A percentile compares a stretch with the other conserved stretches of the same genome.
Evolutionary conservation across 352 stramenopile species (phyloP).

Genomic region (Phytophthora litchii): DNA sequence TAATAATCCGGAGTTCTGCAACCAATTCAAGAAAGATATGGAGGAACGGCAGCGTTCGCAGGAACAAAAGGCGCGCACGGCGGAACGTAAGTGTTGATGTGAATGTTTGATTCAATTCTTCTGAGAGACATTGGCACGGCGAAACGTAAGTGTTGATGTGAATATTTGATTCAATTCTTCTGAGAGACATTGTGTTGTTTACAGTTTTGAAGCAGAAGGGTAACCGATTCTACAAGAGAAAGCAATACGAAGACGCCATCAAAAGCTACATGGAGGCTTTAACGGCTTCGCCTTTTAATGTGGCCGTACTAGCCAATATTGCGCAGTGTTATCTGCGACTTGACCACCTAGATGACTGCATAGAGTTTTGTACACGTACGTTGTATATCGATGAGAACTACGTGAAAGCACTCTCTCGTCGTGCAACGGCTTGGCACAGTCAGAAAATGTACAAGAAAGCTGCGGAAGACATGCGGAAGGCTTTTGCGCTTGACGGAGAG

Average conservation of each 20-base stretch:
- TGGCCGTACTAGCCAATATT: conserved; percentile 73
- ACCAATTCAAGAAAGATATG: conserved; percentile 79
- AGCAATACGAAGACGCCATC: conserved; percentile 61
- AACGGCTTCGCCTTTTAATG: conserved; percentile 56
- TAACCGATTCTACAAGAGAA: conserved; percentile 67
- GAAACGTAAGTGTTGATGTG: conserved; percentile 45
- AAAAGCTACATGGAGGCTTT: conserved; percentile 76
- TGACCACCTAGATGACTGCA: conserved; percentile 53
- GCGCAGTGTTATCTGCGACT: conserved; percentile 65
- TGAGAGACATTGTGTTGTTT: background rate
- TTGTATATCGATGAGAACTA: conserved; percentile 61
- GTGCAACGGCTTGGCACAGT: conserved; percentile 54
- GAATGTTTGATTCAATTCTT: conserved; percentile 4
- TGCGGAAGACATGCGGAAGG: conserved; percentile 58
- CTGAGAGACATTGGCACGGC: no score
- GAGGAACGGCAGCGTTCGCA: conserved; percentile 62
- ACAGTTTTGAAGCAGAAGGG: conserved; percentile 64
- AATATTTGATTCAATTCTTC: conserved; percentile 2
- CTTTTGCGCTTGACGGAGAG: conserved; percentile 43
- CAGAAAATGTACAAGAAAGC: conserved; percentile 58
- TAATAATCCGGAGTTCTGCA: conserved; percentile 81
- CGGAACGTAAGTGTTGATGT: conserved; percentile 50
- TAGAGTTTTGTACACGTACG: conserved; percentile 75
- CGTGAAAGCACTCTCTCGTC: conserved; percentile 76
- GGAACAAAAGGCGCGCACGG: conserved; percentile 48